phyloP scores from a whole-genome alignment of 192 early-diverging fungal genomes.

The Coemansia sp. region DNA sequence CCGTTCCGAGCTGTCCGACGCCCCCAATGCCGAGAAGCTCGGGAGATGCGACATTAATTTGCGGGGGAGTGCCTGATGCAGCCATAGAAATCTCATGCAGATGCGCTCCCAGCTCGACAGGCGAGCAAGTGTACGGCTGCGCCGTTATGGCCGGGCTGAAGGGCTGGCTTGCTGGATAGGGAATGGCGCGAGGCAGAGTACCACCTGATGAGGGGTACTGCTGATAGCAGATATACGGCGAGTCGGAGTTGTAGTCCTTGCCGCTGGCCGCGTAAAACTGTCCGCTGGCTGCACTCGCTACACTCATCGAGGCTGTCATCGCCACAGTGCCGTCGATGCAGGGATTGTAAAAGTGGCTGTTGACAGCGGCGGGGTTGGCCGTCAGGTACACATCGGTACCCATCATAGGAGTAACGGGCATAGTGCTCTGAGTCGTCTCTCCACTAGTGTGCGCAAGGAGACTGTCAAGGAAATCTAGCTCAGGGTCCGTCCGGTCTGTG shows the following conservation, averaged over 20 bases:
- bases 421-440: conserved; percentile 14
- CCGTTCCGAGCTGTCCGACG: not conserved
- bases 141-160: not conserved
- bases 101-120: not conserved
- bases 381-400: conserved; percentile 19
- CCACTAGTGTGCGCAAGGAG: not conserved
- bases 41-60: not conserved
- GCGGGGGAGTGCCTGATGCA: conserved; percentile 4
- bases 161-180: not conserved
- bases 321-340: not conserved
- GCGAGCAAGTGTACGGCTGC: conserved; percentile 1
- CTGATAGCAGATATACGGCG: not conserved
- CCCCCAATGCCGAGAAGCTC: conserved; percentile 13
- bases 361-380: conserved; percentile 5
- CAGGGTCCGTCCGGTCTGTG: not conserved
- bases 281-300: not conserved
- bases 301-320: not conserved
- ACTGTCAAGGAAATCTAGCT: conserved; percentile 8
- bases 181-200: conserved; percentile 3
- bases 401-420: conserved; percentile 36
- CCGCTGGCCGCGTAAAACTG: not conserved
- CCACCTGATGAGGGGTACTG: not conserved
- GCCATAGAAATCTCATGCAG: not conserved
- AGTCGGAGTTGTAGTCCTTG: not conserved
- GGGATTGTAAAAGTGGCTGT: conserved; percentile 11